Evolutionary conservation across 257 asterid genomes (phyloP).

Genomic region (Echium plantagineum): DNA sequence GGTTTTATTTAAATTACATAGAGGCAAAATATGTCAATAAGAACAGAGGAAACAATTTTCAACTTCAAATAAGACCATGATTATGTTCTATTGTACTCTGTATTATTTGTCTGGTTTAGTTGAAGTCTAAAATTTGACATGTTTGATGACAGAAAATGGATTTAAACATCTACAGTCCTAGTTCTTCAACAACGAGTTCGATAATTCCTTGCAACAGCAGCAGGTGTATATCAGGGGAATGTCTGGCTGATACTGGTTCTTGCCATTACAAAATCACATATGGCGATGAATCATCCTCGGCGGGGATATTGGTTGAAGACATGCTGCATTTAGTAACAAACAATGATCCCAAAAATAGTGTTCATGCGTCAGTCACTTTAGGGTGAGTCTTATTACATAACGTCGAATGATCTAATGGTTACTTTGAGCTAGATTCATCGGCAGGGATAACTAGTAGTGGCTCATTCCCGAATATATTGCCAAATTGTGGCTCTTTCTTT

Average conservation of each 20-base stretch:
- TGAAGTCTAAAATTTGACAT: slow-evolving; percentile 1
- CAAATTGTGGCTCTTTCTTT: too few relatives aligned
- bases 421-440: too few relatives aligned
- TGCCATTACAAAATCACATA: slow-evolving; percentile 70
- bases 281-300: slow-evolving; percentile 62
- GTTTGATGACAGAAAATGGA: slow-evolving; percentile 36
- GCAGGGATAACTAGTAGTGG: too few relatives aligned
- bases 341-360: slow-evolving; percentile 21
- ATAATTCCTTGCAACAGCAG: slow-evolving; percentile 68
- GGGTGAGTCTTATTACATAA: slow-evolving; percentile 44
- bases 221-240: slow-evolving; percentile 46
- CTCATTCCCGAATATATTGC: too few relatives aligned
- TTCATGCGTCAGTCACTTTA: slow-evolving; percentile 64
- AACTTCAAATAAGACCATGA: background rate
- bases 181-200: slow-evolving; percentile 43
- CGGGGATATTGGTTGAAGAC: slow-evolving; percentile 85
- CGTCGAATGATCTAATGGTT: too few relatives aligned
- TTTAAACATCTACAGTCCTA: slow-evolving; percentile 74
- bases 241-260: slow-evolving; percentile 40
- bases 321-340: slow-evolving; percentile 58
- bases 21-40: background rate
- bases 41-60: too few relatives aligned
- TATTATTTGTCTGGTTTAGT: background rate
- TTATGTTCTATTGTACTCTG: background rate
- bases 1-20: background rate